Conservation (phyloP, 2,329 filamentous ascomycete species). For the Aureobasidium namibiae region DNA sequence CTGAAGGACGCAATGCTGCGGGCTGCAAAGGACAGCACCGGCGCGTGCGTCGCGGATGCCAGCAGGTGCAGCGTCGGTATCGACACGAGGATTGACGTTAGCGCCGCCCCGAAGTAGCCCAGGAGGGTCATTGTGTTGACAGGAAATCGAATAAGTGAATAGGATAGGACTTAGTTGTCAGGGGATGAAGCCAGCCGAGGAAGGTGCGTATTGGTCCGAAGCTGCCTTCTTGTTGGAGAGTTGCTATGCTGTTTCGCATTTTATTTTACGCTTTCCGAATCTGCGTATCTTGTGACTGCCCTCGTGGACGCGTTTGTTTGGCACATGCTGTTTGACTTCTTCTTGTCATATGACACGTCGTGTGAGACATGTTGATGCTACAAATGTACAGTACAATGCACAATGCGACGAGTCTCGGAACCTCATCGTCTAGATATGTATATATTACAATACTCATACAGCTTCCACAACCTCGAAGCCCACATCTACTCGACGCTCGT, state of each 20-base stretch:
- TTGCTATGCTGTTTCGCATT: not conserved
- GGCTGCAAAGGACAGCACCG: constrained; percentile 53
- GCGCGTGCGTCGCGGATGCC: constrained; percentile 25
- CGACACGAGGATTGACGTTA: constrained; percentile 19
- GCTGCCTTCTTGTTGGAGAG: not conserved
- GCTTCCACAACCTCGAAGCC: not conserved
- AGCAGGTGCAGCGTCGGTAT: constrained; percentile 28
- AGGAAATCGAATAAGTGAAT: not conserved
- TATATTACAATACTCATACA: constrained; percentile 15
- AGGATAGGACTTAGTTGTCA: not conserved
- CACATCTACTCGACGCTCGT: constrained; percentile 43
- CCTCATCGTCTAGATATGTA: not conserved
- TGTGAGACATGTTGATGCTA: not conserved
- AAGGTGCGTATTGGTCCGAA: not conserved
- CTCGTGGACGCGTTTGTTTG: not conserved
- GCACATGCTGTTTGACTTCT: not conserved
- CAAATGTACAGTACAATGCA: not conserved
- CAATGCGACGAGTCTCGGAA: not conserved
- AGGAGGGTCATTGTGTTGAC: constrained; percentile 19
- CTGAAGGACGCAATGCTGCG: constrained; percentile 44
- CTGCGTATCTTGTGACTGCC: not conserved
- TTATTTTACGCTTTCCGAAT: not conserved
- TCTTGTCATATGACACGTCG: not conserved
- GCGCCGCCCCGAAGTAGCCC: constrained; percentile 21
- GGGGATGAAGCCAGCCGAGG: not conserved